A percentile compares a stretch with the other conserved stretches of the same genome.
Evolutionary conservation across 352 stramenopile genomes (phyloP).

Genomic region (Phytophthora parvispora): DNA sequence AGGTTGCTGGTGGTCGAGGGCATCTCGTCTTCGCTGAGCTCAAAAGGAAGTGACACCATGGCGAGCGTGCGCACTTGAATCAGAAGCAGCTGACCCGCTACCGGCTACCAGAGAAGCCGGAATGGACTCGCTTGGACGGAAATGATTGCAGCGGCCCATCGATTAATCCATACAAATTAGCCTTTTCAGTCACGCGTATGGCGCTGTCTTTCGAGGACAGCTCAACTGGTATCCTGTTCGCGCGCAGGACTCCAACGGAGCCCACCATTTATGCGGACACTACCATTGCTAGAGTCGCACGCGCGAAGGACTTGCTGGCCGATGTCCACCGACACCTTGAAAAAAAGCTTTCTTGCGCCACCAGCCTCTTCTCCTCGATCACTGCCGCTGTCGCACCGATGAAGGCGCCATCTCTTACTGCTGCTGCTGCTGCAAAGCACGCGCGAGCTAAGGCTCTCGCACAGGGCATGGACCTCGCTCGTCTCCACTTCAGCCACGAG

Average conservation of each 20-base stretch:
- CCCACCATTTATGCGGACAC: neutral
- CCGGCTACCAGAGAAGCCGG: neutral
- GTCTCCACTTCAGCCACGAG: neutral
- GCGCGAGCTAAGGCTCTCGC: neutral
- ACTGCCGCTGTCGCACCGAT: neutral
- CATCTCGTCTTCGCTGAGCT: slow-evolving; percentile 6
- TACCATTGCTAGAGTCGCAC: neutral
- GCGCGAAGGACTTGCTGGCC: neutral
- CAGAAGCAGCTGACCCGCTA: slow-evolving; percentile 14
- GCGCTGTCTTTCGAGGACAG: neutral
- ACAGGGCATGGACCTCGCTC: neutral
- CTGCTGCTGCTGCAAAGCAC: neutral
- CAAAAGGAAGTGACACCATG: neutral
- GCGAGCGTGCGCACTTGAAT: slow-evolving; percentile 13
- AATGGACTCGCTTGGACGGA: neutral
- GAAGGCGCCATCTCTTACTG: neutral
- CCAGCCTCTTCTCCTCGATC: neutral
- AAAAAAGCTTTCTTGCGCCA: neutral
- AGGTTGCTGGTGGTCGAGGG: slow-evolving; percentile 2
- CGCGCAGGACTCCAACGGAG: no score
- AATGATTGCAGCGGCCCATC: neutral
- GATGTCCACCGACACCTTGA: neutral
- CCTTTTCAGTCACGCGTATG: no score
- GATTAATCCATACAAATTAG: neutral
- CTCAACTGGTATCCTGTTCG: neutral